These are phyloP conservation scores for Umbilicaria muhlenbergii DNA, from an alignment of 495 filamentous ascomycete species.

Conservation along the genomic window DNA sequence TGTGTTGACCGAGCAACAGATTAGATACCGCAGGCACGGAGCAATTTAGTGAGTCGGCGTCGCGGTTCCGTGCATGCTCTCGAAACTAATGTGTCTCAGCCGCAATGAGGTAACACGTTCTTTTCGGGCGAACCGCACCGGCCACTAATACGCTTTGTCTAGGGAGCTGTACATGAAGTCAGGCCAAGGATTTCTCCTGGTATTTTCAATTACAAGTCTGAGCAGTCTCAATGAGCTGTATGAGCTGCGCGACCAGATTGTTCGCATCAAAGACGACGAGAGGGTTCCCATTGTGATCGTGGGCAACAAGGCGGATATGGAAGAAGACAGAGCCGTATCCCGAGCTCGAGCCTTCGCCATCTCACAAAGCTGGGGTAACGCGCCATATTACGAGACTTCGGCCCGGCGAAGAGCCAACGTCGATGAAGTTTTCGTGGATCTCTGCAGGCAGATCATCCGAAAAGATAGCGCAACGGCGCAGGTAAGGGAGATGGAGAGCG, in stretches of 20 bases:
- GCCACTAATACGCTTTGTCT: no score
- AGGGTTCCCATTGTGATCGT: slow-evolving; percentile 89
- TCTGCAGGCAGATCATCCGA: slow-evolving; percentile 81
- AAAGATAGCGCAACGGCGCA: slow-evolving; percentile 40
- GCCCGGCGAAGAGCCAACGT: slow-evolving; percentile 79
- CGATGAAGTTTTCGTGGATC: slow-evolving; percentile 86
- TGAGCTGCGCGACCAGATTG: slow-evolving; percentile 86
- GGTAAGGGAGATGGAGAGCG: slow-evolving; percentile 25
- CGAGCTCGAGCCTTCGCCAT: slow-evolving; percentile 73
- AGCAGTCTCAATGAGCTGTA: slow-evolving; percentile 74
- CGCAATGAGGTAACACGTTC: slow-evolving; percentile 48
- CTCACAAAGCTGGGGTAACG: slow-evolving; percentile 74
- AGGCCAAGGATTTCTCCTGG: slow-evolving; percentile 91
- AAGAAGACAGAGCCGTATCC: slow-evolving; percentile 76
- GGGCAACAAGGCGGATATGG: slow-evolving; percentile 92
- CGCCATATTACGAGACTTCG: slow-evolving; percentile 90
- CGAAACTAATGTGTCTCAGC: slow-evolving; percentile 30
- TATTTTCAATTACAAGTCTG: slow-evolving; percentile 89
- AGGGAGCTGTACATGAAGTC: slow-evolving; percentile 92
- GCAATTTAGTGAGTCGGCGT: slow-evolving; percentile 70
- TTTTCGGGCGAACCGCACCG: neutral
- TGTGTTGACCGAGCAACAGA: slow-evolving; percentile 25
- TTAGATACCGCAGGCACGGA: slow-evolving; percentile 96
- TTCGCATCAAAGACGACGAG: slow-evolving; percentile 91
- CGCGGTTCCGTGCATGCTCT: slow-evolving; percentile 1